phyloP scores from a whole-genome alignment of 2,329 filamentous ascomycete genomes.

The Zarea fungicola region DNA sequence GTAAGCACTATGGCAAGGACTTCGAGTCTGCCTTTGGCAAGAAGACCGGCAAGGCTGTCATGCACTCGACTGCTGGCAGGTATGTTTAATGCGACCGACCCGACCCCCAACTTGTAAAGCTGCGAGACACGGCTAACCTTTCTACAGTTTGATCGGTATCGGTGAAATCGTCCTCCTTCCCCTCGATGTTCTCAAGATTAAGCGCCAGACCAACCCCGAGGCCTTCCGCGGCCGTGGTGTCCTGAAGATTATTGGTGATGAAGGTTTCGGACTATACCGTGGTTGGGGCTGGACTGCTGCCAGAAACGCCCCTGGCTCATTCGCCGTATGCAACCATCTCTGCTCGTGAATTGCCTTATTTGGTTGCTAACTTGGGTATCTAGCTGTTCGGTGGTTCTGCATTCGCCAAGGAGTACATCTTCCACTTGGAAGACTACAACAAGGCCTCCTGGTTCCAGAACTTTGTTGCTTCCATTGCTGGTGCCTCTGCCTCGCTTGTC shows the following conservation, averaged over 20 bases:
- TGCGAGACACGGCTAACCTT: constrained; percentile 17
- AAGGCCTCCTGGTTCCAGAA: constrained; percentile 91
- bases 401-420: constrained; percentile 95
- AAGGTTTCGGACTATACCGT: constrained; percentile 92
- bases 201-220: constrained; percentile 98
- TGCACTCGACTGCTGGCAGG: constrained; percentile 95
- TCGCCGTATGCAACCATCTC: constrained; percentile 62
- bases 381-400: constrained; percentile 95
- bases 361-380: constrained; percentile 17
- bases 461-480: constrained; percentile 92
- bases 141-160: constrained; percentile 80
- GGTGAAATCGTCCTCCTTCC: constrained; percentile 94
- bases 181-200: constrained; percentile 97
- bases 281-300: constrained; percentile 98
- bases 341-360: background rate
- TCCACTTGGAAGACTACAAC: constrained; percentile 90
- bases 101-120: background rate
- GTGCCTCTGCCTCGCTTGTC: constrained; percentile 89
- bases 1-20: constrained; percentile 68
- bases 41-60: constrained; percentile 95
- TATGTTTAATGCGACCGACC: constrained; percentile 31
- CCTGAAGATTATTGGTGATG: constrained; percentile 82
- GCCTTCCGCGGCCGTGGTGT: constrained; percentile 93
- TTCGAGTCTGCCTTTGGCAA: constrained; percentile 92
- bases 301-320: constrained; percentile 92